Percentiles rank a stretch among this genome's conserved stretches.
phyloP scores from a whole-genome alignment of 257 asterid species.

The Linderniella brevidens region DNA sequence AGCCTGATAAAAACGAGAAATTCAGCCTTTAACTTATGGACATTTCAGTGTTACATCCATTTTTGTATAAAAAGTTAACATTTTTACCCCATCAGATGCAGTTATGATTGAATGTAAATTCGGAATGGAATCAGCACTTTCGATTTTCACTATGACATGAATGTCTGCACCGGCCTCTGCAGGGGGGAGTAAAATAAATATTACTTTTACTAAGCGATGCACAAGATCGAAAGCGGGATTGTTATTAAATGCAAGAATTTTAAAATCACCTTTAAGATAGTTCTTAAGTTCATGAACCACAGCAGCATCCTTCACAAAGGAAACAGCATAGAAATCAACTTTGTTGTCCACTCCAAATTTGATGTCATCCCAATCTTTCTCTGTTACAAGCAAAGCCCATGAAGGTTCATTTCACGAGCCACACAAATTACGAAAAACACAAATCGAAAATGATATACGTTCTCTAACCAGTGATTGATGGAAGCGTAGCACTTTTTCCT shows the following conservation, averaged over 20 bases:
- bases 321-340: constrained; percentile 95
- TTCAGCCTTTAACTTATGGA: neutral
- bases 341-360: constrained; percentile 93
- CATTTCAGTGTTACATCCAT: no score
- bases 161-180: constrained; percentile 78
- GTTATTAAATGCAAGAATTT: constrained; percentile 6
- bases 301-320: constrained; percentile 91
- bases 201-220: no score
- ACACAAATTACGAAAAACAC: constrained; percentile 2
- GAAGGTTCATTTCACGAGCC: constrained; percentile 6
- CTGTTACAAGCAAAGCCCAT: constrained; percentile 20
- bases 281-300: constrained; percentile 85
- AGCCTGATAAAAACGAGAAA: constrained; percentile 35
- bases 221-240: neutral
- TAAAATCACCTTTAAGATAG: constrained; percentile 49
- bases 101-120: constrained; percentile 81
- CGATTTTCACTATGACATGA: constrained; percentile 81
- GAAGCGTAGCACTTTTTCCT: constrained; percentile 92
- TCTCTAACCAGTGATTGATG: constrained; percentile 82
- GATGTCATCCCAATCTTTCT: constrained; percentile 96
- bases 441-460: constrained; percentile 6
- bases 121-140: constrained; percentile 94
- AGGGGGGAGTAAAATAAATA: constrained; percentile 8
- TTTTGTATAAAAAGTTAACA: no score
- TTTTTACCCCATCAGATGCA: constrained; percentile 93